Evolutionary conservation across 768 basidiomycete species (phyloP).

Genomic region (Trichaptum fuscoviolaceum): DNA sequence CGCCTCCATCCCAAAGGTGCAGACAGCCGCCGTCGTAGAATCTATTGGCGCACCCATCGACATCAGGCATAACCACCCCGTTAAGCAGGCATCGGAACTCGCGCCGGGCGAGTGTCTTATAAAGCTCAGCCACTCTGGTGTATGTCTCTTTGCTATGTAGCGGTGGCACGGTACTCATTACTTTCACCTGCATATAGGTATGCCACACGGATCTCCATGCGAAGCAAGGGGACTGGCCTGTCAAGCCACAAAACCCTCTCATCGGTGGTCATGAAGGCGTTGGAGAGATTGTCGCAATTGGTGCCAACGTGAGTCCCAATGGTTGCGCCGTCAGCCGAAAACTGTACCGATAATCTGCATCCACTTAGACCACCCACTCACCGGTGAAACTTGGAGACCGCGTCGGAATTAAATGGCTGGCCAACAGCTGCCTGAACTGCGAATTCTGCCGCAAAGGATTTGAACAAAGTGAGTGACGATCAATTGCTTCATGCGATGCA

Average conservation of each 20-base stretch:
- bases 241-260: constrained; percentile 56
- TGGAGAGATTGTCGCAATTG: constrained; percentile 77
- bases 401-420: constrained; percentile 82
- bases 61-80: constrained; percentile 43
- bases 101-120: constrained; percentile 69
- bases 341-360: neutral
- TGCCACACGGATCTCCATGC: constrained; percentile 85
- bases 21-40: constrained; percentile 36
- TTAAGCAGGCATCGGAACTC: constrained; percentile 50
- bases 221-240: constrained; percentile 74
- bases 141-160: constrained; percentile 21
- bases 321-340: neutral
- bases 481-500: constrained; percentile 4
- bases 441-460: constrained; percentile 71
- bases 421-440: constrained; percentile 69
- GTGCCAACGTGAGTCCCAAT: constrained; percentile 30
- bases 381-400: constrained; percentile 72
- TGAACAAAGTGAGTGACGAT: constrained; percentile 55
- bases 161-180: neutral
- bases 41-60: constrained; percentile 25
- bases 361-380: constrained; percentile 35
- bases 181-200: neutral
- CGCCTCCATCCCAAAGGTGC: constrained; percentile 33
- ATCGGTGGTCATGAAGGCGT: constrained; percentile 87
- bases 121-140: constrained; percentile 71